phyloP scores from a whole-genome alignment of 2,329 filamentous ascomycete species.

The Metarhizium album region DNA sequence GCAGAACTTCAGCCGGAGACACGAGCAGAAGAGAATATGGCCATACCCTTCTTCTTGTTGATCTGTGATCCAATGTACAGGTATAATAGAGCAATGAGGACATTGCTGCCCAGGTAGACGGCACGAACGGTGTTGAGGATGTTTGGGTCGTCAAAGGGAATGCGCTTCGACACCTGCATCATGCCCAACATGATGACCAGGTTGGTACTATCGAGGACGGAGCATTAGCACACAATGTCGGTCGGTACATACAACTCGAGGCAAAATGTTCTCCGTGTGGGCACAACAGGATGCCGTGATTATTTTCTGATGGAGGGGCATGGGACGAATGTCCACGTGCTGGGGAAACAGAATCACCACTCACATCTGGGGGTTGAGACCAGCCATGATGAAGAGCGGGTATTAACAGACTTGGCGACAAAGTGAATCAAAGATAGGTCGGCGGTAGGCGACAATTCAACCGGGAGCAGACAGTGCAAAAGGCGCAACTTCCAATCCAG shows the following conservation, averaged over 20 bases:
- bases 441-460: not conserved
- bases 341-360: constrained; percentile 12
- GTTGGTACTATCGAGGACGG: constrained; percentile 56
- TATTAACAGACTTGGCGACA: not conserved
- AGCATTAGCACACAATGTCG: constrained; percentile 13
- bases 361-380: constrained; percentile 54
- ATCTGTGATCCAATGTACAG: constrained; percentile 76
- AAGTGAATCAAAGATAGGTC: constrained; percentile 4
- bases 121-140: constrained; percentile 47
- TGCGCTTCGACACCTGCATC: constrained; percentile 96
- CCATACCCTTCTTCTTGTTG: constrained; percentile 91
- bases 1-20: not conserved
- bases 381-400: constrained; percentile 41
- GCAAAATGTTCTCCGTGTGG: not conserved
- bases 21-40: not conserved
- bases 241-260: not conserved
- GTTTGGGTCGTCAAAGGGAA: constrained; percentile 78
- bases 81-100: constrained; percentile 78
- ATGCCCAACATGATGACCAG: constrained; percentile 90
- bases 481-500: not conserved
- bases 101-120: constrained; percentile 50
- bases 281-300: not conserved
- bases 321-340: not conserved
- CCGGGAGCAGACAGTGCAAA: not conserved
- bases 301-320: not conserved